Base-by-base conservation (phyloP, 169 alveolate species). In the Plasmodium inui region DNA sequence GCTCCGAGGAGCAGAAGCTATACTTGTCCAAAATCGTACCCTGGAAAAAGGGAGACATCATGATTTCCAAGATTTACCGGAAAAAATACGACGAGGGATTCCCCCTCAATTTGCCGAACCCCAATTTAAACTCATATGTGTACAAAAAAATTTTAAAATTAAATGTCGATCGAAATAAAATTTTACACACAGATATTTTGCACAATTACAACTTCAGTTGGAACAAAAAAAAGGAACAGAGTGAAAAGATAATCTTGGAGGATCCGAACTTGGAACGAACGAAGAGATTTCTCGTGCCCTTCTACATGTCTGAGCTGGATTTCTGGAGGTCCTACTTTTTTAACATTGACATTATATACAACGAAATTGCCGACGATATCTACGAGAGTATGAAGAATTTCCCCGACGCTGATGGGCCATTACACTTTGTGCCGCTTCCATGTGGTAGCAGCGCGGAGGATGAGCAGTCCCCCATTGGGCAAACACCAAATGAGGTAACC, bases 41-140 rank as follows among this genome's bases (percentile, higher is more conserved):
- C 37, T 91, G 95, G 95, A 91, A 91, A 91, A 91, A 91, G 57
- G 95, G 82, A 30, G 95, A 91, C 57, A 82, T 91, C 32, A 91
- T 91, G 95, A 57, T 91, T 30, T 91, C 95, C 2, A 91, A 91
- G 81, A 91, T 91, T 67, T 91, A 91, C 39, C 28, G 95, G 46
- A 91, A 81, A 50, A 91, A 91, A 91, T 91, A 70, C 55, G 72
- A 82, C 0, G 81, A 91, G 30, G 84, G 92, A 17, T 91, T 70
- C 55, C 95, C 95, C 2, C 9, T 91, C 9, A 70, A 91, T 50
- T 28, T 91, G 53, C 95, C 95, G 14, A 41, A 91, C 74, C 34
- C 39, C 4, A 32, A 91, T 70, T 46, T 91, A 71, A 91, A 91
- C 26, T 30, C 72, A 10, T 34, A 81, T 19, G 85, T 91, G 1